phyloP scores from a whole-genome alignment of 2,329 filamentous ascomycete species.

The Endocalyx cinctus region DNA sequence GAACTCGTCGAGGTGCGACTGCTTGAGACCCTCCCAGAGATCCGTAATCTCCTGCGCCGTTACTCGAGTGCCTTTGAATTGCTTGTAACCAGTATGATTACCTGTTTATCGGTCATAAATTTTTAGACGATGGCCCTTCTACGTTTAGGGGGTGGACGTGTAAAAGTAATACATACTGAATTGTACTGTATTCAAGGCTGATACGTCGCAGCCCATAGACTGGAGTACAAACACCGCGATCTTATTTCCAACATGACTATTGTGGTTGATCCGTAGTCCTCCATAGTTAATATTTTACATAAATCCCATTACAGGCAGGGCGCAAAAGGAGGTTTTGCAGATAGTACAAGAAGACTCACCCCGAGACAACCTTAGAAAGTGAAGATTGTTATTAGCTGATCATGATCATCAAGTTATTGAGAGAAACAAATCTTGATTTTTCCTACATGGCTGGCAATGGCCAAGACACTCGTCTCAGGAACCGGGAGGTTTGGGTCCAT shows the following conservation, averaged over 20 bases:
- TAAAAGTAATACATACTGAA: conserved; percentile 64
- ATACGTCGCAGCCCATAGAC: conserved; percentile 86
- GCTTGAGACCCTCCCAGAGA: conserved; percentile 77
- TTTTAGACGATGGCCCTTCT: too few species aligned
- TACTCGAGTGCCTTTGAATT: conserved; percentile 79
- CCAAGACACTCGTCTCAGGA: conserved; percentile 66
- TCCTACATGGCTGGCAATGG: conserved; percentile 86
- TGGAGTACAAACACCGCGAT: conserved; percentile 96
- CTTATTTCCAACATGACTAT: conserved; percentile 93
- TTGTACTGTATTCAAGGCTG: conserved; percentile 91
- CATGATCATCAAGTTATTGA: too few species aligned
- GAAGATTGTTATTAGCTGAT: too few species aligned
- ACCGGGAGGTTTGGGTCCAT: conserved; percentile 41
- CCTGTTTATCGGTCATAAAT: too few species aligned
- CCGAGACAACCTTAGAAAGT: conserved; percentile 61
- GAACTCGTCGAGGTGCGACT: conserved; percentile 82
- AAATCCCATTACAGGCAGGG: too few species aligned
- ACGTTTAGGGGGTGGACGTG: too few species aligned
- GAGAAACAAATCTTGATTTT: conserved; percentile 18
- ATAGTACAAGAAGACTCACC: conserved; percentile 47
- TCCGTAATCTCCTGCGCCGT: conserved; percentile 78
- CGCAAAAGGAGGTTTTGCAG: conserved; percentile 6
- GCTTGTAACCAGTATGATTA: conserved; percentile 90
- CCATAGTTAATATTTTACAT: too few species aligned
- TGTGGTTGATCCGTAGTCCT: too few species aligned